Base-by-base conservation (phyloP, 306 rosid species). In the Malus sylvestris region DNA sequence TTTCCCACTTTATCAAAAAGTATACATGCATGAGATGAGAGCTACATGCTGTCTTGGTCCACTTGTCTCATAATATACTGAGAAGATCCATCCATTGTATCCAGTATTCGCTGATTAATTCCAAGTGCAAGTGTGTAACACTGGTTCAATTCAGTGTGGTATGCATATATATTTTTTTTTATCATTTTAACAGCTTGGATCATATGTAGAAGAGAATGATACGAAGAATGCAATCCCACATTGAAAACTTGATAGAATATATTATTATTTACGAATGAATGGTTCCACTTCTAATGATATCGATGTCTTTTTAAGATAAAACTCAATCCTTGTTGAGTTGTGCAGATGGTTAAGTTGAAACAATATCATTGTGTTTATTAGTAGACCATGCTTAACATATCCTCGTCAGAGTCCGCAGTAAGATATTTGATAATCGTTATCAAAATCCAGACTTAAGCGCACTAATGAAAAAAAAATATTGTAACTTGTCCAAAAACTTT, bases 1-100 rank as follows among this genome's bases (percentile, higher is more conserved):
- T 75, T 86, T 60, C 78, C 67, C 75, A 74, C 29, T 33, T 33
- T 40, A 70, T 35, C 72, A 75, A 79, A 73, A 79, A 79, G 72
- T 44, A 69, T 49, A 15, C 5, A 49, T 70, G 76, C 75, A 76
- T 79, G 77, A 75, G 64, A 76, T 33, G 38, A 33, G 8, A 33
- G 38, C 38, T 33, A 33, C 44, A 78, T 63, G 65, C 64, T 75
- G 5, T 71, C 40, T 29, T 75, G 83, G 80, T 73, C 84, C 80
- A 77, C 80, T 71, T 40, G 77, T 16, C 67, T 20, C 70, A 49
- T 12, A 38, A 19, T 30, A 27, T 51, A 67, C 42, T 62, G 72
- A n/a, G 20, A 35, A 33, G 38, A 14, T 14, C 68, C 63, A 73
- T 67, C 68, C 70, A 46, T 71, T 35, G 27, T 49, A 66, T 46